Evolutionary conservation across 2,329 filamentous ascomycete species (phyloP).

Genomic region (Aspergillus jensenii): DNA sequence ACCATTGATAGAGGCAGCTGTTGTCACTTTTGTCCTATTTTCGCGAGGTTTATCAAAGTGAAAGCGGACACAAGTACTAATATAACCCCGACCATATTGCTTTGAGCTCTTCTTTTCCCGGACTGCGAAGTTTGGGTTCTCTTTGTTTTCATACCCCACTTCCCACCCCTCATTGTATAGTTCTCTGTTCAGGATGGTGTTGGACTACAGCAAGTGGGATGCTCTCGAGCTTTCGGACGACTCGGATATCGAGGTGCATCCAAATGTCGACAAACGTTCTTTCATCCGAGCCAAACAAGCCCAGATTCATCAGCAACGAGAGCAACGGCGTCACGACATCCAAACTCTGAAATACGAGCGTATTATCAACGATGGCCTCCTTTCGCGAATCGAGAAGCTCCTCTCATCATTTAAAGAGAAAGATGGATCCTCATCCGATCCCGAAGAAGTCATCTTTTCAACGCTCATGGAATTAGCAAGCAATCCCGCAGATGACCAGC

Average conservation of each 20-base stretch:
- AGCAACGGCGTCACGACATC: slow-evolving; percentile 83
- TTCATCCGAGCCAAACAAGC: slow-evolving; percentile 98
- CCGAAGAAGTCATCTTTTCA: slow-evolving; percentile 84
- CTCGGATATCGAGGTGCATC: slow-evolving; percentile 96
- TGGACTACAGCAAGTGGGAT: slow-evolving; percentile 68
- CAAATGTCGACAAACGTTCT: slow-evolving; percentile 96
- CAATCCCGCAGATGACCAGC: slow-evolving; percentile 70
- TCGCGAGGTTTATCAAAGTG: neutral
- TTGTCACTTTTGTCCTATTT: neutral
- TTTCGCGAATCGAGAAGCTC: slow-evolving; percentile 78
- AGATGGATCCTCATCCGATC: slow-evolving; percentile 63
- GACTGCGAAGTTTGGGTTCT: neutral
- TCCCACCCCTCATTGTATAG: slow-evolving; percentile 18
- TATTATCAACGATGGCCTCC: slow-evolving; percentile 86
- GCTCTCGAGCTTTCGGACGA: slow-evolving; percentile 96
- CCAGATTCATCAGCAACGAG: slow-evolving; percentile 90
- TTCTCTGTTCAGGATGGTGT: slow-evolving; percentile 45
- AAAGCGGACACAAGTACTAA: neutral
- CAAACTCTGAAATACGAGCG: slow-evolving; percentile 86
- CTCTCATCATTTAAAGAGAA: slow-evolving; percentile 73
- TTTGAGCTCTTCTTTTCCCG: neutral
- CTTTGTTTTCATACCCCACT: slow-evolving; percentile 17
- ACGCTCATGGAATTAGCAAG: slow-evolving; percentile 80
- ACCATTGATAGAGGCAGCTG: neutral
- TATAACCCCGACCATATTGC: neutral